Evolutionary conservation across 2,329 filamentous ascomycete species (phyloP).

Genomic region (Phaeomoniella chlamydospora): DNA sequence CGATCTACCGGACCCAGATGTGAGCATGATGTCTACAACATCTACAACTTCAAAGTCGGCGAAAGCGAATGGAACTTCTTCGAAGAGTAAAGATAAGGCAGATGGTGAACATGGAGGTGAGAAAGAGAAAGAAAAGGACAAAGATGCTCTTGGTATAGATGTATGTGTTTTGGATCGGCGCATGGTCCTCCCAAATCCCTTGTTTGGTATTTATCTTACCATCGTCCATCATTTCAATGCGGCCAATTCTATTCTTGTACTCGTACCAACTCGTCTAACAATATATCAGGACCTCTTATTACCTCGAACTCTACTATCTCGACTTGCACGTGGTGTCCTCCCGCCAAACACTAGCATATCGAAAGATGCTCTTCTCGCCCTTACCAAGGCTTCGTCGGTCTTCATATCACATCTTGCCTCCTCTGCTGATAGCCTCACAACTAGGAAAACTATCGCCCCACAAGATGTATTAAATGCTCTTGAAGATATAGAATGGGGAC

Average conservation of each 20-base stretch:
- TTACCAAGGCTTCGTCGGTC: slow-evolving; percentile 52
- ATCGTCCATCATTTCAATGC: not conserved
- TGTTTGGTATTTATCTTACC: not conserved
- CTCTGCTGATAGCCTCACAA: slow-evolving; percentile 46
- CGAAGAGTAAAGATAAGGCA: slow-evolving; percentile 4
- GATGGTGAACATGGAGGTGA: slow-evolving; percentile 2
- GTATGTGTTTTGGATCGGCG: slow-evolving; percentile 7
- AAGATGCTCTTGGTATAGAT: slow-evolving; percentile 9
- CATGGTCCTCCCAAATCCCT: too few relatives aligned
- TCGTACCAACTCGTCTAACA: slow-evolving; percentile 1
- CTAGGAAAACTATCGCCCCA: slow-evolving; percentile 48
- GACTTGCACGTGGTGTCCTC: slow-evolving; percentile 48
- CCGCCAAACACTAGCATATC: slow-evolving; percentile 51
- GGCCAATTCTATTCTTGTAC: not conserved
- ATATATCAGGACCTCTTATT: slow-evolving; percentile 41
- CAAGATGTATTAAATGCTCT: slow-evolving; percentile 46
- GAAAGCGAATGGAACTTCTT: slow-evolving; percentile 3
- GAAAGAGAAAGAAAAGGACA: slow-evolving; percentile 2
- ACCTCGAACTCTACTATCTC: slow-evolving; percentile 46
- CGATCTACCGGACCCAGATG: slow-evolving; percentile 20
- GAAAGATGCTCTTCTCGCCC: slow-evolving; percentile 49
- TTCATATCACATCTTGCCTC: slow-evolving; percentile 43
- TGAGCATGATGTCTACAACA: slow-evolving; percentile 17
- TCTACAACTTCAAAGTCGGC: slow-evolving; percentile 1
- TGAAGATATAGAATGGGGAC: slow-evolving; percentile 45